Base-by-base conservation (phyloP, 768 basidiomycete species). In the Lentinula sp. region DNA sequence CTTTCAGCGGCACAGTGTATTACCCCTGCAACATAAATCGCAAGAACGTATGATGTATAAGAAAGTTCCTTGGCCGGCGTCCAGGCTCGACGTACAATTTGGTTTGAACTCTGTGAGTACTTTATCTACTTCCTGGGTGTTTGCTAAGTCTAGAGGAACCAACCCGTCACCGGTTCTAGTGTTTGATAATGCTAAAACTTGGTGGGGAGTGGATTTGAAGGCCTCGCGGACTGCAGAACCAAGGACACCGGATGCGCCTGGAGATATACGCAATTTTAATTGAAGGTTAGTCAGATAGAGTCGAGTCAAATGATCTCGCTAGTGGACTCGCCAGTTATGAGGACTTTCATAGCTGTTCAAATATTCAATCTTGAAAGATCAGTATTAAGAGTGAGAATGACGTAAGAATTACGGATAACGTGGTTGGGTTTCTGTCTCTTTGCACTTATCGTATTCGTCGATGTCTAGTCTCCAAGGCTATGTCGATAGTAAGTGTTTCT, bases 1-100 rank as follows among this genome's bases (percentile, higher is more conserved):
- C 96, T 76, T 74, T 98, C 95, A 2, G 96, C 96, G 13, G 96
- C 96, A 68, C 95, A 97, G 69, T 98, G 96, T 15, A 98, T 86
- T 42, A 98, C 85, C 86, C 89, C 88, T 89, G 68, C 66, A 56
- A 60, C 23, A 7, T 39, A 34, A 34, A 52, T 43, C 18, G 35
- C 13, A 37, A 60, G 39, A 34, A 15, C 7, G 54, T 23, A 4
- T 28, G 28, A 28, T 3, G 28, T 28, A 28, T 28, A 28, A 28
- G 28, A 28, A 28, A 28, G 28, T 49, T 46, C 60, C 34, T 21
- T 9, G 48, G 18, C 28, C 28, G 59, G 28, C 11, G 10, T 18
- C 21, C 39, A 49, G 42, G 45, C 40, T 40, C 45, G 34, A 78
- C 88, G 67, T 72, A 93, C 92, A 92, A 59, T 87, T 75, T 0